Evolutionary conservation across 2,329 filamentous ascomycete genomes (phyloP).

Genomic region (Cladophialophora immunda): DNA sequence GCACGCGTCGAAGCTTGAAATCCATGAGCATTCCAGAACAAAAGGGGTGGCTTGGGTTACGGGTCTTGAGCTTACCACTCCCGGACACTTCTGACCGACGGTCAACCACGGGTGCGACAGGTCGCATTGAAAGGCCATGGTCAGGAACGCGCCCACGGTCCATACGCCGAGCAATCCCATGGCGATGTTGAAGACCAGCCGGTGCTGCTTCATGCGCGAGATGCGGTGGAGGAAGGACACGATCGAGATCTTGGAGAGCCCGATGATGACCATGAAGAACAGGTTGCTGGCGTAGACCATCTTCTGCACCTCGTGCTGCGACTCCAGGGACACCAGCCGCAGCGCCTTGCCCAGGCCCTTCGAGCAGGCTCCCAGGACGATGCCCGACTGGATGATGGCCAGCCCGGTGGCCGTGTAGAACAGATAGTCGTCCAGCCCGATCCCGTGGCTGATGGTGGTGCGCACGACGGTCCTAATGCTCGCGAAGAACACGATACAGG

Average conservation of each 20-base stretch:
- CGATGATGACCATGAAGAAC: conserved; percentile 42
- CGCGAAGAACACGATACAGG: conserved; percentile 48
- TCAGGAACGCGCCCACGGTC: conserved; percentile 39
- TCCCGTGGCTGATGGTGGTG: conserved; percentile 45
- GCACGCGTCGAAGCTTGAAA: conserved; percentile 38
- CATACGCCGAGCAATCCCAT: conserved; percentile 37
- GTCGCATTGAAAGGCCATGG: conserved; percentile 43
- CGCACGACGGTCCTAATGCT: conserved; percentile 50
- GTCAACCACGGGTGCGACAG: conserved; percentile 42
- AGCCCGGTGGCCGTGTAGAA: conserved; percentile 45
- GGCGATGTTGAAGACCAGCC: conserved; percentile 30
- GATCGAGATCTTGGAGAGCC: conserved; percentile 42
- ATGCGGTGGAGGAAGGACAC: conserved; percentile 40
- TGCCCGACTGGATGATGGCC: conserved; percentile 45
- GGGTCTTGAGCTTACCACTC: conserved; percentile 30
- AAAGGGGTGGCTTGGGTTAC: neutral
- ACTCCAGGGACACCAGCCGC: conserved; percentile 35
- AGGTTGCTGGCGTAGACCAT: conserved; percentile 43
- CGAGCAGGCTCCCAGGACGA: conserved; percentile 46
- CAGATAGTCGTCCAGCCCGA: conserved; percentile 48
- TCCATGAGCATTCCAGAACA: neutral
- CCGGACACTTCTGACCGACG: conserved; percentile 38
- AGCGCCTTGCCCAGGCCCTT: conserved; percentile 48
- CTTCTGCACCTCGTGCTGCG: conserved; percentile 36
- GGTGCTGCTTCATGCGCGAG: conserved; percentile 32